Evolutionary conservation across 257 asterid species (phyloP).

Genomic region (Ligustrum vulgare): DNA sequence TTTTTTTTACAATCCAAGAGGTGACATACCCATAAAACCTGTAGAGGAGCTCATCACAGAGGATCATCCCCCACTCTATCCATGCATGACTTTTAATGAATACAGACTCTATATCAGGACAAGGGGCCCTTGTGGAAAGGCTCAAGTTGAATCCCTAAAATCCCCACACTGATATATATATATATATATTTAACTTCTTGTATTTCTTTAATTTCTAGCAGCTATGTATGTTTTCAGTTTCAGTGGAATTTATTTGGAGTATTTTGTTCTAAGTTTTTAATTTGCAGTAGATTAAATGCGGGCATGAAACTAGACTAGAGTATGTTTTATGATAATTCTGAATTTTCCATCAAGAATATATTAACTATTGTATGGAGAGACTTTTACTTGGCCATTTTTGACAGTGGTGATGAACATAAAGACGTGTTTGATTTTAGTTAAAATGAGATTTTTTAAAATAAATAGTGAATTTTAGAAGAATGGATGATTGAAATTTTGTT

Average conservation of each 20-base stretch:
- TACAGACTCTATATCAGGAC: conserved; percentile 51
- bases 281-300: no score
- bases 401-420: neutral
- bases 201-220: neutral
- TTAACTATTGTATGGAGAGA: neutral
- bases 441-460: no score
- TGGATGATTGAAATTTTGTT: no score
- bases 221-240: conserved; percentile 1
- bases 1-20: conserved; percentile 62
- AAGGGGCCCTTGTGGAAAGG: conserved; percentile 62
- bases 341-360: neutral
- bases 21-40: conserved; percentile 52
- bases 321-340: no score
- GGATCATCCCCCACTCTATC: conserved; percentile 41
- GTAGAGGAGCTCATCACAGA: conserved; percentile 48
- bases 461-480: no score
- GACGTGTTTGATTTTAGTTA: no score
- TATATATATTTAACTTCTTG: neutral
- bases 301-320: no score
- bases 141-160: conserved; percentile 53
- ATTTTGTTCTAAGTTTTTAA: neutral
- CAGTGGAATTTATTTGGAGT: neutral
- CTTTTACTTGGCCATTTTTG: no score
- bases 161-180: conserved; percentile 20
- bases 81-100: conserved; percentile 46